Percentiles rank a stretch among this genome's conserved stretches.
These are phyloP conservation scores for Colletotrichum ledebouriae DNA, from an alignment of 2,329 filamentous ascomycete species.

Conservation along the genomic window DNA sequence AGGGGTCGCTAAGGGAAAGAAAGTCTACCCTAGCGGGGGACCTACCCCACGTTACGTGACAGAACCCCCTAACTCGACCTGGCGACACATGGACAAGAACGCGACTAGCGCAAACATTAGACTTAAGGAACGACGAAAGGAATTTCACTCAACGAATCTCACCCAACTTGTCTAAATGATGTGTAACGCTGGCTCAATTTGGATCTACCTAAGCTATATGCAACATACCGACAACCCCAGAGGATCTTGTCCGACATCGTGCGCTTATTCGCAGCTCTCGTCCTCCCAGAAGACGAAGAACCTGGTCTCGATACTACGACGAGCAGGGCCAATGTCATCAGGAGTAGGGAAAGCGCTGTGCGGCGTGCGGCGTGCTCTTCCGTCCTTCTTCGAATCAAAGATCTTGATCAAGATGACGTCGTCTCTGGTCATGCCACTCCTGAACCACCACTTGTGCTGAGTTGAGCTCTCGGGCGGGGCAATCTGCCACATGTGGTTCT, in stretches of 20 bases:
- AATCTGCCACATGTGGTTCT: constrained; percentile 54
- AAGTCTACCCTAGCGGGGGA: no score
- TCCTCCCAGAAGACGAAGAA: constrained; percentile 33
- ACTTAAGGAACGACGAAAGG: no score
- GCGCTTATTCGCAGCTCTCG: constrained; percentile 17
- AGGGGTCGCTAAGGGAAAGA: no score
- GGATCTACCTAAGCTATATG: not conserved
- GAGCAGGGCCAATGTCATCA: constrained; percentile 63
- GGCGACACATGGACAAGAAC: no score
- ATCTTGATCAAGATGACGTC: constrained; percentile 73
- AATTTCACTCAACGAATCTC: not conserved
- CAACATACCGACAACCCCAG: not conserved
- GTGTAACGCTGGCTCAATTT: not conserved
- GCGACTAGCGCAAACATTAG: no score
- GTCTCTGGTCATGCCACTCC: constrained; percentile 62
- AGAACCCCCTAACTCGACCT: no score
- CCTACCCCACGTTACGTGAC: no score
- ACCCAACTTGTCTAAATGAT: not conserved
- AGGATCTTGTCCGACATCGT: constrained; percentile 45
- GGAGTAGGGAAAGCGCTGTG: constrained; percentile 87
- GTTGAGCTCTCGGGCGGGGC: constrained; percentile 41
- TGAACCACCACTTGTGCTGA: constrained; percentile 65
- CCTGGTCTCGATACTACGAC: constrained; percentile 23
- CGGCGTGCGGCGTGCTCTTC: constrained; percentile 70
- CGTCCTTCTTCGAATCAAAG: constrained; percentile 67